Percentiles rank a stretch among this genome's conserved stretches.
Conservation (phyloP, 495 filamentous ascomycete genomes). For the Neurospora sublineolata region DNA sequence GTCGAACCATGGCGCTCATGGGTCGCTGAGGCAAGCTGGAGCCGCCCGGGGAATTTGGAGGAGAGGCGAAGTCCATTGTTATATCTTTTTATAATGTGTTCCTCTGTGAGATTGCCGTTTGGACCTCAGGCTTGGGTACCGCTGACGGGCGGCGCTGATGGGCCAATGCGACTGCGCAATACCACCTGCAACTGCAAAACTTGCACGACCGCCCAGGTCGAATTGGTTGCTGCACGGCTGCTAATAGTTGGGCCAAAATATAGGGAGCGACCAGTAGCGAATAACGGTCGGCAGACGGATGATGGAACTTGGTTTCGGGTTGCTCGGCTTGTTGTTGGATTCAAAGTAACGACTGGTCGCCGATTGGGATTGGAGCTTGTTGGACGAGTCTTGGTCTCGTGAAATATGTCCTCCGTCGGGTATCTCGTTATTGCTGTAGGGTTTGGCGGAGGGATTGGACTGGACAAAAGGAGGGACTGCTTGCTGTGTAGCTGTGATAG, state of each 20-base stretch:
- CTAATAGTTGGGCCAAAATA: background rate
- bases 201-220: background rate
- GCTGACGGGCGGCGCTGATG: background rate
- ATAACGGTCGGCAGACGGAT: background rate
- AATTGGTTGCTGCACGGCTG: background rate
- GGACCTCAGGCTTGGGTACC: background rate
- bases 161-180: background rate
- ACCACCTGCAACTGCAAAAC: background rate
- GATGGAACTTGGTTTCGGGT: background rate
- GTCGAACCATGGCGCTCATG: constrained; percentile 75
- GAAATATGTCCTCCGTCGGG: background rate
- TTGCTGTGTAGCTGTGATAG: background rate
- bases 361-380: background rate
- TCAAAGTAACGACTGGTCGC: background rate
- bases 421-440: background rate
- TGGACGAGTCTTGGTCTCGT: background rate
- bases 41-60: constrained; percentile 38
- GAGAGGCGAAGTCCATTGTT: constrained; percentile 22
- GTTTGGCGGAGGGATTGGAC: background rate
- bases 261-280: background rate
- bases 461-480: background rate
- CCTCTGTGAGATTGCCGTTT: background rate
- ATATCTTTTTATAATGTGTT: background rate
- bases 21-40: constrained; percentile 49
- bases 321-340: background rate